Base-by-base conservation (phyloP, 140 eudicot species). In the Anethum foeniculum region DNA sequence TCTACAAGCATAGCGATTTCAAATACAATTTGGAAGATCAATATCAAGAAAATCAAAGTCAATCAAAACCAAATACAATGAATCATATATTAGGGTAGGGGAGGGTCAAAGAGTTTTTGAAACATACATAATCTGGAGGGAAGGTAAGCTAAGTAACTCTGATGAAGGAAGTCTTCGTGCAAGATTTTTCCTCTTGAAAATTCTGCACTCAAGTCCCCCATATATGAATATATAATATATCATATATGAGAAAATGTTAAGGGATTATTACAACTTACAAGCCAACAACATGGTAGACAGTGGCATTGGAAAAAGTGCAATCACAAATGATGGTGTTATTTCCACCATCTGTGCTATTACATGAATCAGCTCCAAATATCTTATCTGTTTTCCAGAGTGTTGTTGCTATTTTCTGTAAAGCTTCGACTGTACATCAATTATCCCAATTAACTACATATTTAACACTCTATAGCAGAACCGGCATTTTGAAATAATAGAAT, bases 111-210 rank as follows among this genome's bases (percentile, higher is more conserved):
- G 49, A 54, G 38, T 34, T 34, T 34, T 1, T 34, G 38, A 34
- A 34, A 64, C 39, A 80, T 78, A 92, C 97, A 90, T 47, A 69
- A 81, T 82, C 82, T 43, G 83, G 56, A 92, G 90, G 82, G 74
- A 86, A 54, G 86, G 86, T 43, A 92, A 90, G 46, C 72, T 83
- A 27, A 76, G 83, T 34, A 92, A 49, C 75, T 88, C 94, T 2
- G 89, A 83, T n/a, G 90, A 83, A 19, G 97, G 95, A 52, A 92
- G 82, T 23, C 18, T 79, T 41, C 97, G 95, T 7, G 41, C 23
- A 44, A 92, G 89, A 60, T 60, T 83, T 85, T 92, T 94, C 47
- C 81, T 79, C 83, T 87, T 92, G 1, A 92, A 85, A 43, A 77
- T 48, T 82, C 97, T 92, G 90, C 56, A 73, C 15, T 73, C 44